Conservation (phyloP, 306 rosid genomes). For the Rosa lucieae region DNA sequence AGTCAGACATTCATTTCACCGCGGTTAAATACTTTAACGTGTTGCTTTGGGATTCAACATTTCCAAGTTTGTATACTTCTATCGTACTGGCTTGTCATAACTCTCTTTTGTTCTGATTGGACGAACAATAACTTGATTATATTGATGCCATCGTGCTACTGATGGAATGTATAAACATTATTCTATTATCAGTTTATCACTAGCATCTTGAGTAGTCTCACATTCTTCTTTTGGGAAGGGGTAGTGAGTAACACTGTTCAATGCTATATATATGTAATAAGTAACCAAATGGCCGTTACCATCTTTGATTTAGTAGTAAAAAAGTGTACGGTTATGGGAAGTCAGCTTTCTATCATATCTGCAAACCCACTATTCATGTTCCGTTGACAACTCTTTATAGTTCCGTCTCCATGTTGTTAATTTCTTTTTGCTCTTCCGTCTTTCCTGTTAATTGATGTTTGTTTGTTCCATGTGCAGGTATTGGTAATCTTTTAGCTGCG, state of each 20-base stretch:
- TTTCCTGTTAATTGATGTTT: conserved; percentile 31
- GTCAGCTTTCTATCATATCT: not conserved
- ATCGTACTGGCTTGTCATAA: not conserved
- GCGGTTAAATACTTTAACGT: not conserved
- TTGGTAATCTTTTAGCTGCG: conserved; percentile 77
- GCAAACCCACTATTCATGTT: not conserved
- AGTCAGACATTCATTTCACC: not conserved
- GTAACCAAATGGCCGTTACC: not conserved
- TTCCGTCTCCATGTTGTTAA: not conserved
- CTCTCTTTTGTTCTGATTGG: not conserved
- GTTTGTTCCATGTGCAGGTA: conserved; percentile 52
- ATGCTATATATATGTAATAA: not conserved
- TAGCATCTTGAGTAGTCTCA: not conserved
- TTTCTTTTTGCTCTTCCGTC: conserved; percentile 8
- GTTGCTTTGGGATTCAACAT: not conserved
- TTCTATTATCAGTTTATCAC: not conserved
- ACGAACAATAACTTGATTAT: not conserved
- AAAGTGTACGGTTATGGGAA: not conserved
- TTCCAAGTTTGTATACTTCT: not conserved
- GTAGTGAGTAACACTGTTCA: not conserved
- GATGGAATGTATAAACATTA: not conserved
- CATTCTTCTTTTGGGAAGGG: not conserved
- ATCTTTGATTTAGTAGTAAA: not conserved
- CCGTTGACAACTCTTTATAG: not conserved
- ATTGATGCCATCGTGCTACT: not conserved